These are phyloP conservation scores for Aristolochia fimbriata DNA, from an alignment of 164 flowering plant species.

Conservation along the genomic window DNA sequence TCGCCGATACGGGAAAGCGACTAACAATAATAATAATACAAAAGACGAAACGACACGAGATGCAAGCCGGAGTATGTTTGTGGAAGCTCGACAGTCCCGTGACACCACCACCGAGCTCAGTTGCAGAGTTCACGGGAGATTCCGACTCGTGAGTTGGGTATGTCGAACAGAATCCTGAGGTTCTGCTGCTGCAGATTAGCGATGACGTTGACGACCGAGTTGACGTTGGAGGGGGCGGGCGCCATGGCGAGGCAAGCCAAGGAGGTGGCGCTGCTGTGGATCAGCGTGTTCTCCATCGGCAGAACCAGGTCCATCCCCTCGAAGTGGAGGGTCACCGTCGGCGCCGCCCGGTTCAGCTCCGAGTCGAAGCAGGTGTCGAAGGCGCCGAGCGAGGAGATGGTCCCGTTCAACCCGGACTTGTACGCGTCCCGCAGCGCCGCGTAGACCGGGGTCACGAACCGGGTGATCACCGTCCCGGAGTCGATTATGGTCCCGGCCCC, in stretches of 20 bases:
- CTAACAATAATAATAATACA: too few species aligned
- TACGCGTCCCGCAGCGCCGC: conserved; percentile 51
- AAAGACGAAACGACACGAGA: too few species aligned
- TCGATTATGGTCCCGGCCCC: conserved; percentile 89
- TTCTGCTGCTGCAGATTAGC: conserved; percentile 94
- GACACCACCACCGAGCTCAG: too few species aligned
- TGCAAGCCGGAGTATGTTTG: too few species aligned
- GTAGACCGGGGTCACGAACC: conserved; percentile 61
- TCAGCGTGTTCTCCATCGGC: conserved; percentile 72
- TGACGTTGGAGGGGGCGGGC: conserved; percentile 59
- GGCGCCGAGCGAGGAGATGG: conserved; percentile 52
- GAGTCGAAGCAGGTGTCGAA: conserved; percentile 76
- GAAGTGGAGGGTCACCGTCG: conserved; percentile 55
- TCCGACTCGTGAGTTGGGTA: conserved; percentile 57
- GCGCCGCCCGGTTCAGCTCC: conserved; percentile 32
- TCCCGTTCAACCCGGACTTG: conserved; percentile 42
- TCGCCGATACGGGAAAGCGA: too few species aligned
- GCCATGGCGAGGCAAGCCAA: conserved; percentile 87
- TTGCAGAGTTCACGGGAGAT: conserved; percentile 73
- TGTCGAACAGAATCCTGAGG: conserved; percentile 60
- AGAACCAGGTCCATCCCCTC: conserved; percentile 50
- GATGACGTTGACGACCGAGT: conserved; percentile 65
- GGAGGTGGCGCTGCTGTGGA: conserved; percentile 63
- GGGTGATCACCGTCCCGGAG: conserved; percentile 85
- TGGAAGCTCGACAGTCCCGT: background rate